Conservation (phyloP, 1,139 yeast species). For the Debaryomyces subglobosus region DNA sequence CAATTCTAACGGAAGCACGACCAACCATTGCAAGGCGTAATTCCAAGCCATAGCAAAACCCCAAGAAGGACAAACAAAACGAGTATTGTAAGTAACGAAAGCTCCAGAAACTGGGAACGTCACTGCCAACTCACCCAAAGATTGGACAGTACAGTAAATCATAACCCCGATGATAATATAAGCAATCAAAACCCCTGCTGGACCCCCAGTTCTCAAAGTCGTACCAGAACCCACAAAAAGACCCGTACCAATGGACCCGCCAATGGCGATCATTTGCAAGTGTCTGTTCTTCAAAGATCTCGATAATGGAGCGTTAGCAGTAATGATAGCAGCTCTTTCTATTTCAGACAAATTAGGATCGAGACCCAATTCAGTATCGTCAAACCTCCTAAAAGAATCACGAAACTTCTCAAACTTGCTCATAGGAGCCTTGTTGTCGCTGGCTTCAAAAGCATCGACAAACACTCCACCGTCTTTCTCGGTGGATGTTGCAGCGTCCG, state of each 20-base stretch:
- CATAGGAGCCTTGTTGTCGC: slow-evolving; percentile 28
- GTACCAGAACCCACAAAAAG: slow-evolving; percentile 69
- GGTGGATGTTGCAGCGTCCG: slow-evolving; percentile 36
- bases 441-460: slow-evolving; percentile 44
- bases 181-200: slow-evolving; percentile 72
- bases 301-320: slow-evolving; percentile 72
- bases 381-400: slow-evolving; percentile 62
- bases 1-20: slow-evolving; percentile 70
- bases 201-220: slow-evolving; percentile 64
- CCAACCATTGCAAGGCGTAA: slow-evolving; percentile 72
- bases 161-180: slow-evolving; percentile 48
- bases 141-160: slow-evolving; percentile 68
- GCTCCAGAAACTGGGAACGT: slow-evolving; percentile 78
- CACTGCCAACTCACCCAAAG: slow-evolving; percentile 72
- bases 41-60: slow-evolving; percentile 82
- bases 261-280: slow-evolving; percentile 84
- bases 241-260: slow-evolving; percentile 87
- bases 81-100: slow-evolving; percentile 66
- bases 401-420: slow-evolving; percentile 45
- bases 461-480: slow-evolving; percentile 48
- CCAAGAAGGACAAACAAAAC: slow-evolving; percentile 72
- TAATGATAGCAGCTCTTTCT: slow-evolving; percentile 66
- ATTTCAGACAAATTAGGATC: slow-evolving; percentile 69
- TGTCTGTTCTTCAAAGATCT: slow-evolving; percentile 65
- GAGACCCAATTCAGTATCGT: slow-evolving; percentile 51